Conservation (phyloP, 495 filamentous ascomycete genomes). For the Glonium stellatum region DNA sequence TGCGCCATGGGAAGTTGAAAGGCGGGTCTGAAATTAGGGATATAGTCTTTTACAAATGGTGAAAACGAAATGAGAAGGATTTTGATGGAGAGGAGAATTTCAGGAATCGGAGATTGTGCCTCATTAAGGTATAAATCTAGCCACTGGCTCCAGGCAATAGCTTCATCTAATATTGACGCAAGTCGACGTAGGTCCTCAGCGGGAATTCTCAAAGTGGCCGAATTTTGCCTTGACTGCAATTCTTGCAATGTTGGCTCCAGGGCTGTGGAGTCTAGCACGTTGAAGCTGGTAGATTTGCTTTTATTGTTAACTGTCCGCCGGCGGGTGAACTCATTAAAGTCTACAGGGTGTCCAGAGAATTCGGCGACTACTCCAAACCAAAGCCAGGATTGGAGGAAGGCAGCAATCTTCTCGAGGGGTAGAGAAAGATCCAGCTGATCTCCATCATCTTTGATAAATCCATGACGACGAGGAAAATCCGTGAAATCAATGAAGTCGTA, state of each 20-base stretch:
- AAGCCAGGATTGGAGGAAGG: not conserved
- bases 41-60: not conserved
- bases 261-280: not conserved
- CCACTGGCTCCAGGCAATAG: not conserved
- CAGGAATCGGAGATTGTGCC: not conserved
- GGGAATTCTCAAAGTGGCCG: not conserved
- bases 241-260: not conserved
- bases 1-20: not conserved
- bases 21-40: not conserved
- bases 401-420: not conserved
- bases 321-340: not conserved
- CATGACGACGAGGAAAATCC: not conserved
- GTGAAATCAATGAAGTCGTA: not conserved
- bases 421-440: not conserved
- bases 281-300: not conserved
- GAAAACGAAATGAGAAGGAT: not conserved
- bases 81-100: not conserved
- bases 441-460: not conserved
- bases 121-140: not conserved
- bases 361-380: not conserved
- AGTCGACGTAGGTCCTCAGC: not conserved
- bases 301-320: not conserved
- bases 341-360: not conserved
- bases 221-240: not conserved
- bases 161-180: not conserved